phyloP scores from a whole-genome alignment of 805 yeast species.

The Blastobotrys peoriensis region DNA sequence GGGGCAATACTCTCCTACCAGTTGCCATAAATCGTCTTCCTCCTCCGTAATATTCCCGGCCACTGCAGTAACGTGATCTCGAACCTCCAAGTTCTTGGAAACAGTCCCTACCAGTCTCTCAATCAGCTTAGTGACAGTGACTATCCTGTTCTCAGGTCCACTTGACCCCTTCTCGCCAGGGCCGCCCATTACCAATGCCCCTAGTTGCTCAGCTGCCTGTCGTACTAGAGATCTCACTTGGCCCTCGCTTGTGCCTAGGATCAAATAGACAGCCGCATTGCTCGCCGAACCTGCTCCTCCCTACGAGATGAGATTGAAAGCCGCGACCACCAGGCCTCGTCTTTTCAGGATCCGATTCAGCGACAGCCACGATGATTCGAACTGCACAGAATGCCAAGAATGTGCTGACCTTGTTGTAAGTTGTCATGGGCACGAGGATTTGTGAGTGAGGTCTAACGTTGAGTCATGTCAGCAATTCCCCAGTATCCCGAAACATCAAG shows the following conservation, averaged over 20 bases:
- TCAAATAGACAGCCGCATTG: no score
- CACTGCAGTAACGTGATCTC: constrained; percentile 14
- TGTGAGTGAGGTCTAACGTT: no score
- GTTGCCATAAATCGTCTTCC: constrained; percentile 20
- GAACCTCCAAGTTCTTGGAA: constrained; percentile 20
- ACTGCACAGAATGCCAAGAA: constrained; percentile 26
- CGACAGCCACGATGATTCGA: no score
- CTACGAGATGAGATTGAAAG: no score
- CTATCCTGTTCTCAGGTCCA: constrained; percentile 7
- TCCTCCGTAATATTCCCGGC: constrained; percentile 20
- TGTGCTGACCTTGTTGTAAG: constrained; percentile 30
- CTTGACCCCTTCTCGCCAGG: constrained; percentile 1
- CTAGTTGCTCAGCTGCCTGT: no score
- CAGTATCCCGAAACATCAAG: constrained; percentile 16
- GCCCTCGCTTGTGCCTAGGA: no score
- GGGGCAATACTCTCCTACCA: constrained; percentile 15
- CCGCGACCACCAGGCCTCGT: no score
- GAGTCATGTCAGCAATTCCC: constrained; percentile 26
- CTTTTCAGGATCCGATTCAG: no score
- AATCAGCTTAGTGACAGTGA: constrained; percentile 22
- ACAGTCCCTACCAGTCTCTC: constrained; percentile 24
- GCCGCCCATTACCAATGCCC: constrained; percentile 6
- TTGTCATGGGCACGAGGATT: no score
- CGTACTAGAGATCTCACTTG: no score
- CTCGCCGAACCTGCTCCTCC: no score